These are phyloP conservation scores for Cardamine occulta DNA, from an alignment of 345 rosid genomes.

Conservation along the genomic window DNA sequence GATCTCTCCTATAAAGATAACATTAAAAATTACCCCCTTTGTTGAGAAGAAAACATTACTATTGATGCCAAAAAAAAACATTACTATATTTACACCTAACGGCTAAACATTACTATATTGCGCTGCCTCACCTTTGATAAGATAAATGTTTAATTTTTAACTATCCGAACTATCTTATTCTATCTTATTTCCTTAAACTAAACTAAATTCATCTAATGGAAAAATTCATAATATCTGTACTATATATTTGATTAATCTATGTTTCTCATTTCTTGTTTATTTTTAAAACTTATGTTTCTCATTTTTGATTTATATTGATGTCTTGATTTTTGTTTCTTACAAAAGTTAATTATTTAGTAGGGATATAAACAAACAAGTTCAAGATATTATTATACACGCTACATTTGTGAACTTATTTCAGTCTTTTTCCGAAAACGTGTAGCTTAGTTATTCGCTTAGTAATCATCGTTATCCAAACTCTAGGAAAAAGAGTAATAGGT, in stretches of 20 bases:
- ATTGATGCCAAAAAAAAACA: background rate
- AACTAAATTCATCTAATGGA: no score
- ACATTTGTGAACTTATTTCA: background rate
- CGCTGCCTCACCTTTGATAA: conserved; percentile 16
- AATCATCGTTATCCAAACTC: conserved; percentile 26
- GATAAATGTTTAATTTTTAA: background rate
- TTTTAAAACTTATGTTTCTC: no score
- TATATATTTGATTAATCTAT: background rate
- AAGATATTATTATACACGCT: background rate
- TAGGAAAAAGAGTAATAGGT: background rate
- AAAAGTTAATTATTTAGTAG: background rate
- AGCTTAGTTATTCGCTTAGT: background rate
- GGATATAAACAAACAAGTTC: background rate
- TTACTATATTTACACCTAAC: conserved; percentile 19
- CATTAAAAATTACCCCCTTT: conserved; percentile 1
- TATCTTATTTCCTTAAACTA: no score
- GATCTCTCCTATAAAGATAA: conserved; percentile 2
- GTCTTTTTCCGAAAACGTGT: background rate
- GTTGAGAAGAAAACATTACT: background rate
- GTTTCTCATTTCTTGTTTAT: background rate
- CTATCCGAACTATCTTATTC: background rate
- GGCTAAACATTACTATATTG: no score
- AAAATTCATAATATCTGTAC: no score
- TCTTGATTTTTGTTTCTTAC: background rate
- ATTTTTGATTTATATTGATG: background rate